Evolutionary conservation across 768 basidiomycete genomes (phyloP).

Genomic region (Boletus speciosus): DNA sequence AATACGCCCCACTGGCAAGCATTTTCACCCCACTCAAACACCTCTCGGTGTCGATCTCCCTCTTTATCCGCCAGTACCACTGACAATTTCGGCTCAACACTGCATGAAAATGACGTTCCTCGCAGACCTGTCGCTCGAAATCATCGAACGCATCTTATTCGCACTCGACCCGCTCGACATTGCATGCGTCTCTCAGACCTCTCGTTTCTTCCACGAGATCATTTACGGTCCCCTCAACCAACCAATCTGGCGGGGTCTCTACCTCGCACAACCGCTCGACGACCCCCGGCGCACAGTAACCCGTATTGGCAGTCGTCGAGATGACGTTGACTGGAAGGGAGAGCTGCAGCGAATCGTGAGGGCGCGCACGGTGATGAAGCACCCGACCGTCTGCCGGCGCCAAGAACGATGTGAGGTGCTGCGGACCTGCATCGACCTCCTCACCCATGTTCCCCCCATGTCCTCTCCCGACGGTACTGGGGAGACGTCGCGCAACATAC

Average conservation of each 20-base stretch:
- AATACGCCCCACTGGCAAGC: neutral
- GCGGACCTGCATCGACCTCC: constrained; percentile 49
- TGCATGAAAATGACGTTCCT: constrained; percentile 19
- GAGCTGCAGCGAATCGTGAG: constrained; percentile 55
- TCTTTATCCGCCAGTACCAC: neutral
- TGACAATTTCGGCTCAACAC: neutral
- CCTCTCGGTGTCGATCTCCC: neutral
- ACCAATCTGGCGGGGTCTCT: constrained; percentile 60
- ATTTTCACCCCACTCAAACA: neutral
- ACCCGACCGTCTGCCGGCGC: constrained; percentile 33
- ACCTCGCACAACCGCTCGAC: constrained; percentile 60
- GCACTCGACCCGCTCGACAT: constrained; percentile 61
- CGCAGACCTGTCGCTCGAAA: constrained; percentile 51
- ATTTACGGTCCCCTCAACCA: constrained; percentile 45
- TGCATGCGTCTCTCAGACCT: constrained; percentile 50
- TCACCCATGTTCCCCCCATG: constrained; percentile 40
- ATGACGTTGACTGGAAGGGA: constrained; percentile 47
- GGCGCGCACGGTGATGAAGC: constrained; percentile 45
- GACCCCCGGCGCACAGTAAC: constrained; percentile 55
- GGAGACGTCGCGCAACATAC: constrained; percentile 47
- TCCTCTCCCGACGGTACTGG: constrained; percentile 20
- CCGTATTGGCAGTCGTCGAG: constrained; percentile 26
- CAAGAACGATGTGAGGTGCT: constrained; percentile 45
- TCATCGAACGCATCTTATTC: constrained; percentile 56
- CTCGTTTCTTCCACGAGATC: constrained; percentile 37